Percentiles rank a stretch among this genome's conserved stretches.
These are phyloP conservation scores for Manihot esculenta DNA, from an alignment of 441 rosid species.

Conservation along the genomic window DNA sequence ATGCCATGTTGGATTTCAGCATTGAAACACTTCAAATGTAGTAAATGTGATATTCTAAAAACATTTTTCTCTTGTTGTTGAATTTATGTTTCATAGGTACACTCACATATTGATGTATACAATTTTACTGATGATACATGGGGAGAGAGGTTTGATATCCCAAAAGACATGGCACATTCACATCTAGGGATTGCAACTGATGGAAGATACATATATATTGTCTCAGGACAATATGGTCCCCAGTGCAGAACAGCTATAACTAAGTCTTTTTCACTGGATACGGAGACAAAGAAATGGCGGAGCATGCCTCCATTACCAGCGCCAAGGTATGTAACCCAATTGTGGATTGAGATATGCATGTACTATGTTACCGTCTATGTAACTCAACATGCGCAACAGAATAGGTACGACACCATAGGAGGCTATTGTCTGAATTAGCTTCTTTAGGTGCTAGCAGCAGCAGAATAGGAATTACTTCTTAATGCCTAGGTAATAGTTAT, in stretches of 20 bases:
- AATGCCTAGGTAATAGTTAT: neutral
- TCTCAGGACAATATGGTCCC: conserved; percentile 84
- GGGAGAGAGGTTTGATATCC: conserved; percentile 62
- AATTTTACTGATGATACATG: conserved; percentile 66
- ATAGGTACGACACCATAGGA: neutral
- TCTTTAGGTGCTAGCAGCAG: neutral
- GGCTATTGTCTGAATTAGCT: neutral
- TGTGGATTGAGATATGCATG: neutral
- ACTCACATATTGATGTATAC: conserved; percentile 82
- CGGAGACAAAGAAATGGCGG: conserved; percentile 55
- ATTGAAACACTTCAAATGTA: too few species aligned
- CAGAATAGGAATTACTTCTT: too few species aligned
- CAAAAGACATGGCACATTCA: conserved; percentile 83
- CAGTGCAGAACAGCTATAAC: conserved; percentile 73
- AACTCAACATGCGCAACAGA: too few species aligned
- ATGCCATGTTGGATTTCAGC: too few species aligned
- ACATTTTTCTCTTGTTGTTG: neutral
- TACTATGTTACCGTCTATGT: neutral
- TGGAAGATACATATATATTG: conserved; percentile 68
- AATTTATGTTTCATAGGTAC: conserved; percentile 47
- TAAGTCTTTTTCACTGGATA: conserved; percentile 57
- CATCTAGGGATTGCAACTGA: conserved; percentile 79
- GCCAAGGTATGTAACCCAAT: conserved; percentile 46
- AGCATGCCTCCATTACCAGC: conserved; percentile 62
- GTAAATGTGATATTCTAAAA: too few species aligned